phyloP scores from a whole-genome alignment of 1,284 basidiomycete species.

The Apiotrichum porosum region DNA sequence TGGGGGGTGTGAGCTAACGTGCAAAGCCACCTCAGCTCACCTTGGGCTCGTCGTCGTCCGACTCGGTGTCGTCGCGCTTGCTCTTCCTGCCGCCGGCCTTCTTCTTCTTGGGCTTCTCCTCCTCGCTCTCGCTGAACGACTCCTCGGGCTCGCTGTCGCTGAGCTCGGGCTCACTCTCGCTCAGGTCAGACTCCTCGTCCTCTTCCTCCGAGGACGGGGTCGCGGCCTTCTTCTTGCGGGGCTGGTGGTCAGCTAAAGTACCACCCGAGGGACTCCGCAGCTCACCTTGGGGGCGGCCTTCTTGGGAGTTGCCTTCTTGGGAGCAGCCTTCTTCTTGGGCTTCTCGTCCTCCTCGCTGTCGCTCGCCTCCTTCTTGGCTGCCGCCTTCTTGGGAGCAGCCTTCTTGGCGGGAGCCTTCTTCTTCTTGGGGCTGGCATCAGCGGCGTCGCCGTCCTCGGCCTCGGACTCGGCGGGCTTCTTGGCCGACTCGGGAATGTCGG shows the following conservation, averaged over 20 bases:
- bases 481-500: slow-evolving; percentile 69
- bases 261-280: too few species aligned
- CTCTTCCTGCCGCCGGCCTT: background rate
- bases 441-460: slow-evolving; percentile 23
- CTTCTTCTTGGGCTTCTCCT: background rate
- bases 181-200: background rate
- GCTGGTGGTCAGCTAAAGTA: too few species aligned
- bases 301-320: slow-evolving; percentile 1
- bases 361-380: background rate
- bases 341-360: slow-evolving; percentile 15
- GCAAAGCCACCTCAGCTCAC: background rate
- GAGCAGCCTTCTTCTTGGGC: slow-evolving; percentile 8
- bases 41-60: background rate
- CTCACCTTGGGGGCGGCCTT: background rate
- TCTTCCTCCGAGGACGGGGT: background rate
- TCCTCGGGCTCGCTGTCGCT: slow-evolving; percentile 4
- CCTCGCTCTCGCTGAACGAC: background rate
- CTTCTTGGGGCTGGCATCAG: slow-evolving; percentile 5
- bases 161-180: slow-evolving; percentile 6
- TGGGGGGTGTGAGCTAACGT: background rate
- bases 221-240: background rate
- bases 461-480: slow-evolving; percentile 27
- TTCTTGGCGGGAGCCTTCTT: slow-evolving; percentile 3
- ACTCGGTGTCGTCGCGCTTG: background rate
- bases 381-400: background rate